phyloP scores from a whole-genome alignment of 768 basidiomycete genomes.

The Suillus subalutaceus region DNA sequence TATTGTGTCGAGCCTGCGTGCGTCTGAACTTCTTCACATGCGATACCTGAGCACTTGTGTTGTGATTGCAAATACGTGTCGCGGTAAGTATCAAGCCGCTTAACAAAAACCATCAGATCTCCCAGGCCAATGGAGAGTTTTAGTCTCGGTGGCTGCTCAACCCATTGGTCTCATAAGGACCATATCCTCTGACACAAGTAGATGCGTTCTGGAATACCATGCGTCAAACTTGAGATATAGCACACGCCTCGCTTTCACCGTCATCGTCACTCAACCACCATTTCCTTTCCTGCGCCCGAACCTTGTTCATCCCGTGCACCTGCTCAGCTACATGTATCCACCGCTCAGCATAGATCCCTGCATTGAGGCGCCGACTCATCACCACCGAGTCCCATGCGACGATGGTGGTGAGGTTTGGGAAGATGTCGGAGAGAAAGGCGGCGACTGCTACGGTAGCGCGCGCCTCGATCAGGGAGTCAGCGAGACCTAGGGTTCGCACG shows the following conservation, averaged over 20 bases:
- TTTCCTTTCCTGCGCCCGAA: slow-evolving; percentile 12
- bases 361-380: slow-evolving; percentile 2
- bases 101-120: background rate
- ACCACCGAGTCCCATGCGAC: background rate
- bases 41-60: background rate
- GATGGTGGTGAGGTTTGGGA: slow-evolving; percentile 7
- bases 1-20: background rate
- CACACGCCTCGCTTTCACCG: background rate
- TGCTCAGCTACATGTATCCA: slow-evolving; percentile 9
- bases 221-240: background rate
- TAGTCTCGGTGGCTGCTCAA: background rate
- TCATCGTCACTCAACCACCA: slow-evolving; percentile 7
- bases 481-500: background rate
- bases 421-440: slow-evolving; percentile 12
- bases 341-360: slow-evolving; percentile 4
- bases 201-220: background rate
- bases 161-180: background rate
- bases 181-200: background rate
- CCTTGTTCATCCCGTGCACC: slow-evolving; percentile 4
- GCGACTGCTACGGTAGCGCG: slow-evolving; percentile 1
- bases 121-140: background rate
- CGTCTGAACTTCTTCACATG: background rate
- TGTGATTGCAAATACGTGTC: background rate
- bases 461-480: background rate
- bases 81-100: background rate